Evolutionary conservation across 1,139 yeast species (phyloP).

Genomic region (Wickerhamomyces sp.): DNA sequence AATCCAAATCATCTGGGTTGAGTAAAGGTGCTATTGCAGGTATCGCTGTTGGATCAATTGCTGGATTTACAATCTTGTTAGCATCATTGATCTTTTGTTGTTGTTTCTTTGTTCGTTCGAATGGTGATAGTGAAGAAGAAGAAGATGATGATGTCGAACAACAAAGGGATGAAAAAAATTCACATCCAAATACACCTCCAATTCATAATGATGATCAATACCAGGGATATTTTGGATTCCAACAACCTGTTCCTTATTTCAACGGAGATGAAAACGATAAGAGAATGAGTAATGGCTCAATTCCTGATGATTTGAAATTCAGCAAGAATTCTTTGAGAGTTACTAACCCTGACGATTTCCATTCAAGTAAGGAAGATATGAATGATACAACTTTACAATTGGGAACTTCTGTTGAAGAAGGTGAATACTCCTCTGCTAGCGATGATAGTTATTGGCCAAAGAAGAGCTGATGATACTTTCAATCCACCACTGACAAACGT

Average conservation of each 20-base stretch:
- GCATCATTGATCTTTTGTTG: constrained; percentile 29
- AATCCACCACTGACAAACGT: too few species aligned
- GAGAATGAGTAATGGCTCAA: constrained; percentile 1
- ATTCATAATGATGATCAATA: neutral
- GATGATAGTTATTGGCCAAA: neutral
- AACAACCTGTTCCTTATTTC: neutral
- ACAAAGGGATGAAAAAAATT: constrained; percentile 19
- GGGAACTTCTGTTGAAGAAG: neutral
- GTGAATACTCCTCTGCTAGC: neutral
- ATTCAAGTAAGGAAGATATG: neutral
- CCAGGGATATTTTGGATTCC: neutral
- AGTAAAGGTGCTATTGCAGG: constrained; percentile 69
- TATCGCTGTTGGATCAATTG: constrained; percentile 57
- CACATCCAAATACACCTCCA: neutral
- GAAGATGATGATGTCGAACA: constrained; percentile 26
- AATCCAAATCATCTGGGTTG: constrained; percentile 1
- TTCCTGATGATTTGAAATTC: neutral
- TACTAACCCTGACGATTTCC: neutral
- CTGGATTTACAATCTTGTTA: constrained; percentile 39
- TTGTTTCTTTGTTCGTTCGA: constrained; percentile 34
- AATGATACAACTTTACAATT: neutral
- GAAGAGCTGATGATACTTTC: too few species aligned
- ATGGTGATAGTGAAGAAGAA: constrained; percentile 15
- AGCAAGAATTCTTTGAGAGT: neutral
- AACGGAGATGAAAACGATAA: neutral